These are phyloP conservation scores for Diplodia scrobiculata DNA, from an alignment of 2,329 filamentous ascomycete species.

Conservation along the genomic window DNA sequence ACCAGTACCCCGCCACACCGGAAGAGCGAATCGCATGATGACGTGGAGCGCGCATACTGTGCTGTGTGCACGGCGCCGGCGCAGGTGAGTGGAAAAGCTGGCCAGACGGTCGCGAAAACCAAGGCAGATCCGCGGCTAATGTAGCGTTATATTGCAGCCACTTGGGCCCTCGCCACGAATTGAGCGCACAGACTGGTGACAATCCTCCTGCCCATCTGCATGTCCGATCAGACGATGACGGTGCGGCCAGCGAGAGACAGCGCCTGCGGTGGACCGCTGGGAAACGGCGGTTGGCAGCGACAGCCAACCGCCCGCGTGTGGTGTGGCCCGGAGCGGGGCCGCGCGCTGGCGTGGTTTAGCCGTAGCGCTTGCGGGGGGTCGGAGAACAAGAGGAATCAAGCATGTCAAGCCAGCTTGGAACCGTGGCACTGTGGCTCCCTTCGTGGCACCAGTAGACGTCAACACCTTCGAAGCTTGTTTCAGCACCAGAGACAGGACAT, in stretches of 20 bases:
- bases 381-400: neutral
- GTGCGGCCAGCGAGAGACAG: neutral
- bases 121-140: slow-evolving; percentile 12
- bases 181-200: slow-evolving; percentile 10
- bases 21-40: neutral
- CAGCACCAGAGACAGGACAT: neutral
- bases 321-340: neutral
- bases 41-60: neutral
- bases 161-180: neutral
- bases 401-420: slow-evolving; percentile 3
- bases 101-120: neutral
- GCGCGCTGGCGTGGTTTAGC: neutral
- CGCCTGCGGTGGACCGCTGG: neutral
- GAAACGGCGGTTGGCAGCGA: neutral
- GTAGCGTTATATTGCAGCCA: neutral
- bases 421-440: neutral
- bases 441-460: slow-evolving; percentile 8
- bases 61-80: neutral
- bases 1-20: neutral
- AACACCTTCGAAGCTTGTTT: slow-evolving; percentile 11
- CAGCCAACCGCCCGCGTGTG: neutral
- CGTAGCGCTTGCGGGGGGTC: slow-evolving; percentile 7
- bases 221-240: neutral
- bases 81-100: neutral
- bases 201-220: slow-evolving; percentile 25